Conservation (phyloP, 2,329 filamentous ascomycete species). For the Stachybotrys chlorohalonatus region DNA sequence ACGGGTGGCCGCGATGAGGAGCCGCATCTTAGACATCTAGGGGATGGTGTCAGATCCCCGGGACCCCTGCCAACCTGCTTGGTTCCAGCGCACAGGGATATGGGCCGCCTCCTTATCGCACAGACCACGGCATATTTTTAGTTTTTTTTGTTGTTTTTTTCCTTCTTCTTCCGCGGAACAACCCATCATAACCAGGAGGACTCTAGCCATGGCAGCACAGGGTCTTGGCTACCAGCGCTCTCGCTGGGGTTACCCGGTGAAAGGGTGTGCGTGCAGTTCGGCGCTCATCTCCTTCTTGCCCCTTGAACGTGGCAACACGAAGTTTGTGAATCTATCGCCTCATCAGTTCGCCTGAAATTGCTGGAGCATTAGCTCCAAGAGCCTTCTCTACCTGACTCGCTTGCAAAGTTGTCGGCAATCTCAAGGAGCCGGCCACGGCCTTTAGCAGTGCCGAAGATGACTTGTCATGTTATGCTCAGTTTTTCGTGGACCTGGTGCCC, state of each 20-base stretch:
- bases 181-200: background rate
- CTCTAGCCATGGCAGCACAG: background rate
- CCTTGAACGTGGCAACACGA: background rate
- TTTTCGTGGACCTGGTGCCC: too few relatives aligned
- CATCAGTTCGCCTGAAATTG: background rate
- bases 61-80: constrained; percentile 3
- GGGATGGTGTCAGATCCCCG: constrained; percentile 13
- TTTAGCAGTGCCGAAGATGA: too few relatives aligned
- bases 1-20: background rate
- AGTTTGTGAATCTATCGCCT: background rate
- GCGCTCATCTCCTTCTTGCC: background rate
- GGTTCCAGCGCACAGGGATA: background rate
- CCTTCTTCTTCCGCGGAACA: background rate
- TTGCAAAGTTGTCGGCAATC: too few relatives aligned
- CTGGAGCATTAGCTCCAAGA: too few relatives aligned
- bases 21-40: constrained; percentile 4
- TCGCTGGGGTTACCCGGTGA: background rate
- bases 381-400: too few relatives aligned
- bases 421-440: too few relatives aligned
- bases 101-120: background rate
- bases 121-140: background rate
- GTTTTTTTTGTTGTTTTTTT: too few relatives aligned
- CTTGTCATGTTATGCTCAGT: too few relatives aligned
- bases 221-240: background rate
- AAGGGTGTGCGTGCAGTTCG: background rate